Conservation (phyloP, 495 filamentous ascomycete species). For the Aspergillus diversus region DNA sequence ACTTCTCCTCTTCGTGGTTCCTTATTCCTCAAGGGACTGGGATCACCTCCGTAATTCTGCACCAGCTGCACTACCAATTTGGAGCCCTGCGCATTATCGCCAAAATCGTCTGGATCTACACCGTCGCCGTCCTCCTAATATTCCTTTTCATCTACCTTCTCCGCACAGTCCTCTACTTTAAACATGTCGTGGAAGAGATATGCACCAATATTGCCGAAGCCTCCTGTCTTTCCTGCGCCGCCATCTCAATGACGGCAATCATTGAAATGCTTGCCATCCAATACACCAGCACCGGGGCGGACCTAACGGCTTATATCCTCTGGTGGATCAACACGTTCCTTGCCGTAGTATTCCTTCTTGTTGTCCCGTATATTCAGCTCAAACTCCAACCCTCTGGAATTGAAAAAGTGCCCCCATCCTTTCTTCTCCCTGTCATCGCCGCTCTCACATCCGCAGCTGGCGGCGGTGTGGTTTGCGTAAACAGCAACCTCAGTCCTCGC, state of each 20-base stretch:
- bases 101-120: constrained; percentile 39
- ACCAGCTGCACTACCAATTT: constrained; percentile 40
- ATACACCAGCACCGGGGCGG: constrained; percentile 23
- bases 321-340: constrained; percentile 37
- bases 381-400: constrained; percentile 34
- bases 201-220: constrained; percentile 31
- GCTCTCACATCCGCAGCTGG: constrained; percentile 36
- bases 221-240: constrained; percentile 36
- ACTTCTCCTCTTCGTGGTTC: constrained; percentile 38
- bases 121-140: constrained; percentile 28
- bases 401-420: constrained; percentile 22
- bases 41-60: constrained; percentile 32
- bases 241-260: constrained; percentile 37
- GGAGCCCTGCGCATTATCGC: constrained; percentile 30
- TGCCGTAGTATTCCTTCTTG: constrained; percentile 26
- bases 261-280: constrained; percentile 30
- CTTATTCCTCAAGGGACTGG: constrained; percentile 38
- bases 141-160: constrained; percentile 31
- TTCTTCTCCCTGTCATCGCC: constrained; percentile 35
- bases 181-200: constrained; percentile 29
- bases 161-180: constrained; percentile 31
- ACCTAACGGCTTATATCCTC: constrained; percentile 32
- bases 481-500: constrained; percentile 25
- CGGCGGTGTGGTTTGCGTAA: constrained; percentile 32
- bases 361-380: constrained; percentile 33